phyloP scores from a whole-genome alignment of 2,329 filamentous ascomycete species.

The Corynespora cassiicola region DNA sequence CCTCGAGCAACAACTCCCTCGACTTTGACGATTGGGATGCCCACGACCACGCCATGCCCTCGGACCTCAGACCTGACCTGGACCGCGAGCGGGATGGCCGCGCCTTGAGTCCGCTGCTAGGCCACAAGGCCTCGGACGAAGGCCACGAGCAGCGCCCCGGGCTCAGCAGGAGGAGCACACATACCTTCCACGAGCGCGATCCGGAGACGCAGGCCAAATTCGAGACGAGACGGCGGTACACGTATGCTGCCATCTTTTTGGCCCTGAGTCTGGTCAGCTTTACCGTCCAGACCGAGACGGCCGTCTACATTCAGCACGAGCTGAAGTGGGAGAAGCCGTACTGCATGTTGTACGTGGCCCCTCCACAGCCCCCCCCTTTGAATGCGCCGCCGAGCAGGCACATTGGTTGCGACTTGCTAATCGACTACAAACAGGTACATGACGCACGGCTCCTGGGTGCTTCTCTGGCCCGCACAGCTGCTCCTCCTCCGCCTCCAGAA shows the following conservation, averaged over 20 bases:
- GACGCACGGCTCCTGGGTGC: constrained; percentile 90
- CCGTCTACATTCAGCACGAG: constrained; percentile 91
- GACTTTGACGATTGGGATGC: constrained; percentile 56
- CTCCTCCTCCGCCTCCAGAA: constrained; percentile 80
- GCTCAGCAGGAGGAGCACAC: constrained; percentile 63
- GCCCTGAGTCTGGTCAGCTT: constrained; percentile 84
- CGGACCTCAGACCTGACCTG: constrained; percentile 54
- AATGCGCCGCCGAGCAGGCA: neutral
- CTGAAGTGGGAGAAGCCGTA: constrained; percentile 98
- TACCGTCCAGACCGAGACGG: constrained; percentile 93
- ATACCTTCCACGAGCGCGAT: constrained; percentile 77
- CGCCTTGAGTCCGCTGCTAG: constrained; percentile 62
- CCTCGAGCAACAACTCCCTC: constrained; percentile 36
- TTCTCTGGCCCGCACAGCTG: constrained; percentile 88
- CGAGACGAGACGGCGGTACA: constrained; percentile 81
- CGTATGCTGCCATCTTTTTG: constrained; percentile 84
- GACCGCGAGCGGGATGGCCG: constrained; percentile 47
- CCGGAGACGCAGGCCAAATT: constrained; percentile 69
- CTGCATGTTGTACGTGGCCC: constrained; percentile 81
- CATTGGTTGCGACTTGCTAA: constrained; percentile 10
- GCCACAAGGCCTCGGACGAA: constrained; percentile 43
- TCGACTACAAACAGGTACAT: constrained; percentile 69
- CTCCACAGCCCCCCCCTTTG: too few relatives aligned
- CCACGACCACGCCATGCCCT: constrained; percentile 54
- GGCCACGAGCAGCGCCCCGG: constrained; percentile 46